A percentile compares a stretch with the other conserved stretches of the same genome.
phyloP scores from a whole-genome alignment of 495 filamentous ascomycete species.

The Penicillium dipodomyicola region DNA sequence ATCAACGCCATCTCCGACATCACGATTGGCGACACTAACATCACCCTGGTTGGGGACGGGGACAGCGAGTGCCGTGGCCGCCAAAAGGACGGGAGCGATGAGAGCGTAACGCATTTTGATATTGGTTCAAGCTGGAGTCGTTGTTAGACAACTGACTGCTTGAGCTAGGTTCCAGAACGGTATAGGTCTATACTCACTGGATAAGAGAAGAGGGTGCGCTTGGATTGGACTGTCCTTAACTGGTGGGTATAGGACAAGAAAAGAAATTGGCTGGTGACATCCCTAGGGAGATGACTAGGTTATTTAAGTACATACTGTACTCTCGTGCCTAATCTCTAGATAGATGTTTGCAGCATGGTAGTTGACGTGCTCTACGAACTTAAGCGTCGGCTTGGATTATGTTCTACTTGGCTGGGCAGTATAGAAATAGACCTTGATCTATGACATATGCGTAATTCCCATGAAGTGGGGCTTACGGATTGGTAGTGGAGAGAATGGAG shows the following conservation, averaged over 20 bases:
- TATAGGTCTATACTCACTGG: not conserved
- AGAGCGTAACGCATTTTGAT: conserved; percentile 6
- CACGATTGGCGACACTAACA: not conserved
- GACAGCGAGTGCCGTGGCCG: not conserved
- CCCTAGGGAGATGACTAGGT: not conserved
- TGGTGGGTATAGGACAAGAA: not conserved
- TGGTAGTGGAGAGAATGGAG: not conserved
- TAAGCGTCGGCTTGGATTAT: not conserved
- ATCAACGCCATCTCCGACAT: not conserved
- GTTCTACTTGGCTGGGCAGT: not conserved
- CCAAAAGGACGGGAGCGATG: not conserved
- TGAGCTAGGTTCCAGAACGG: not conserved
- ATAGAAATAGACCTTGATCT: not conserved
- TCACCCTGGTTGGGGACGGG: not conserved
- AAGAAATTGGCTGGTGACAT: not conserved
- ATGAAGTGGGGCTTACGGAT: not conserved
- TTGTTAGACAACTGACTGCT: not conserved
- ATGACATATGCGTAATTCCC: not conserved
- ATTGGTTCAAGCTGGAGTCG: not conserved
- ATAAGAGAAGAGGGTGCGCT: not conserved
- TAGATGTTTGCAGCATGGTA: not conserved
- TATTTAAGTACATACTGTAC: not conserved
- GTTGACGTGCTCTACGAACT: not conserved
- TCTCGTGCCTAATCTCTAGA: not conserved
- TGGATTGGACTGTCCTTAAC: not conserved